phyloP scores from a whole-genome alignment of 257 asterid genomes.

The Plantago elongata region DNA sequence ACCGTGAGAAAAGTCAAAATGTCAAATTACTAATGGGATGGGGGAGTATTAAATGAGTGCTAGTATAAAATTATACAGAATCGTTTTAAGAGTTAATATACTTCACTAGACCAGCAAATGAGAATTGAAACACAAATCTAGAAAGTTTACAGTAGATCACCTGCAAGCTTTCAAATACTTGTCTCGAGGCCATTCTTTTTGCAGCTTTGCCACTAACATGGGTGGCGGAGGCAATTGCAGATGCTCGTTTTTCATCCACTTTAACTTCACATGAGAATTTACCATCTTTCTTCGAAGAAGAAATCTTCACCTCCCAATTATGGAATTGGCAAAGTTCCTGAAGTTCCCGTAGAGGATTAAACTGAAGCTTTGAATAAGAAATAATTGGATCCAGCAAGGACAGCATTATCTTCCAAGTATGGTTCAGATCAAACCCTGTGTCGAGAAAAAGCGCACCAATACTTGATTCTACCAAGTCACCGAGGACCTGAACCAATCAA shows the following conservation, averaged over 20 bases:
- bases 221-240: slow-evolving; percentile 38
- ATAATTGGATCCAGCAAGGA: slow-evolving; percentile 63
- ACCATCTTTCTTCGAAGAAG: slow-evolving; percentile 40
- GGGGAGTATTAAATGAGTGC: too few species aligned
- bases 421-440: slow-evolving; percentile 65
- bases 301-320: slow-evolving; percentile 44
- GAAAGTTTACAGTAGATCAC: slow-evolving; percentile 28
- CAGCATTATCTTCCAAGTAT: slow-evolving; percentile 62
- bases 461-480: slow-evolving; percentile 94
- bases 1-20: too few species aligned
- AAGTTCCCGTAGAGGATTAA: slow-evolving; percentile 69
- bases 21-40: too few species aligned
- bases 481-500: slow-evolving; percentile 70
- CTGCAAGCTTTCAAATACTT: slow-evolving; percentile 48
- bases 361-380: slow-evolving; percentile 52
- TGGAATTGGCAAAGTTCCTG: slow-evolving; percentile 72
- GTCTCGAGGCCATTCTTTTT: slow-evolving; percentile 48
- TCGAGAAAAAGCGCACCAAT: slow-evolving; percentile 85
- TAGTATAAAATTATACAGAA: too few species aligned
- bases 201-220: slow-evolving; percentile 54
- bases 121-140: slow-evolving; percentile 3
- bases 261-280: slow-evolving; percentile 42
- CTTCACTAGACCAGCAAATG: background rate
- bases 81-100: background rate
- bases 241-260: slow-evolving; percentile 38